Evolutionary conservation across 2,329 filamentous ascomycete species (phyloP).

Genomic region (Aspergillus eucalypticola): DNA sequence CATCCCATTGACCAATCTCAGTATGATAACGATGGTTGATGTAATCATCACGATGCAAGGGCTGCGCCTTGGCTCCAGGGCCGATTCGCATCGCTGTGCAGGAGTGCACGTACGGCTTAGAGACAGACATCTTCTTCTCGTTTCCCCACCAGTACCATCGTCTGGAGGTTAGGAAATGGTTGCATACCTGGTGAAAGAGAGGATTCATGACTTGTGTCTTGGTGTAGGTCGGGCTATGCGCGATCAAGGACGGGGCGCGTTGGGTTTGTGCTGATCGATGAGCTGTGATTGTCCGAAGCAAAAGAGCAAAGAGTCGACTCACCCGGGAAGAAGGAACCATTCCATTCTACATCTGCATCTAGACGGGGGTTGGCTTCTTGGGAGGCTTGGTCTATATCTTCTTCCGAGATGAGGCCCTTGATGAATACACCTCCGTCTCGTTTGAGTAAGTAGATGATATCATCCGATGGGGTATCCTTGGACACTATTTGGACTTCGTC

Average conservation of each 20-base stretch:
- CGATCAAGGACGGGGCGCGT: constrained; percentile 11
- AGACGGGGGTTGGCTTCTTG: not conserved
- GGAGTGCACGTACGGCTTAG: constrained; percentile 25
- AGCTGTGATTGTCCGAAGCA: not conserved
- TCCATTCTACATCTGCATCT: not conserved
- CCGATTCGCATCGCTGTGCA: constrained; percentile 23
- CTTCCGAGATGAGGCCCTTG: not conserved
- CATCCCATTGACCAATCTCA: constrained; percentile 6
- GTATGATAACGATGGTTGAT: constrained; percentile 9
- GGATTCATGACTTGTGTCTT: constrained; percentile 26
- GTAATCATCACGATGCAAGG: constrained; percentile 23
- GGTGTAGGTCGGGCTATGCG: constrained; percentile 6
- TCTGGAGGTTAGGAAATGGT: constrained; percentile 29
- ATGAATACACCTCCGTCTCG: constrained; percentile 11
- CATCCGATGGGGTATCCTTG: constrained; percentile 2
- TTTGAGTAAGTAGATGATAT: constrained; percentile 7
- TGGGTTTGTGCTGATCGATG: constrained; percentile 11
- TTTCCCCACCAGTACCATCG: constrained; percentile 32
- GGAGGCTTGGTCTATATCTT: constrained; percentile 4
- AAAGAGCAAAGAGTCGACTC: not conserved
- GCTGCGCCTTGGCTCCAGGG: constrained; percentile 25
- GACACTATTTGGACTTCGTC: constrained; percentile 7
- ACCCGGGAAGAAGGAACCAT: constrained; percentile 1
- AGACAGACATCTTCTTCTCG: constrained; percentile 27
- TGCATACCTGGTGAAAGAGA: constrained; percentile 28